Percentiles rank a stretch among this genome's conserved stretches.
phyloP scores from a whole-genome alignment of 1,284 basidiomycete species.

The Trichosporon asahii region DNA sequence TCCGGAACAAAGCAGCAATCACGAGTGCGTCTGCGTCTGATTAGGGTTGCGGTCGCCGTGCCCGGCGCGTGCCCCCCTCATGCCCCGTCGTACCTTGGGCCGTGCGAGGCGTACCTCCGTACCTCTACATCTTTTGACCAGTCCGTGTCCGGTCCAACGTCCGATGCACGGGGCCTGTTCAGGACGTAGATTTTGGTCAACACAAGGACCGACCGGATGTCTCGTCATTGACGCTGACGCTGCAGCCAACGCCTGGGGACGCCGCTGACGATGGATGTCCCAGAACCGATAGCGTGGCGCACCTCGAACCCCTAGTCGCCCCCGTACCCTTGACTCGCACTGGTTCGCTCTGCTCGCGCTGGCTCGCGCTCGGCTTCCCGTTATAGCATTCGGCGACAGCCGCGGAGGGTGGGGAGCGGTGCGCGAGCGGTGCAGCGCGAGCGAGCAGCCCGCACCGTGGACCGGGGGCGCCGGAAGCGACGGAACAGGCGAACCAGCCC shows the following conservation, averaged over 20 bases:
- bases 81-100: no score
- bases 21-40: neutral
- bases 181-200: neutral
- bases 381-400: neutral
- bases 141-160: no score
- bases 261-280: neutral
- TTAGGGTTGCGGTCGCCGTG: neutral
- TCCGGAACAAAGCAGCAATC: neutral
- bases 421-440: neutral
- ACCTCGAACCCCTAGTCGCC: neutral
- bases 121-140: neutral
- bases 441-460: neutral
- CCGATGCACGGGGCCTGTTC: no score
- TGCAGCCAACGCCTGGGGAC: neutral
- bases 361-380: neutral
- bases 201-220: neutral
- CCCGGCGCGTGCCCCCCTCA: no score
- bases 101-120: no score
- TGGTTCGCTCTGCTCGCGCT: neutral
- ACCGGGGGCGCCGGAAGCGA: no score
- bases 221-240: neutral
- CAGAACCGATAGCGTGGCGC: no score
- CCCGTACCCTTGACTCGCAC: neutral
- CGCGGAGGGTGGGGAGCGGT: neutral
- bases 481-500: neutral